Evolutionary conservation across 257 asterid species (phyloP).

Genomic region (Parsonsia alboflavescens): DNA sequence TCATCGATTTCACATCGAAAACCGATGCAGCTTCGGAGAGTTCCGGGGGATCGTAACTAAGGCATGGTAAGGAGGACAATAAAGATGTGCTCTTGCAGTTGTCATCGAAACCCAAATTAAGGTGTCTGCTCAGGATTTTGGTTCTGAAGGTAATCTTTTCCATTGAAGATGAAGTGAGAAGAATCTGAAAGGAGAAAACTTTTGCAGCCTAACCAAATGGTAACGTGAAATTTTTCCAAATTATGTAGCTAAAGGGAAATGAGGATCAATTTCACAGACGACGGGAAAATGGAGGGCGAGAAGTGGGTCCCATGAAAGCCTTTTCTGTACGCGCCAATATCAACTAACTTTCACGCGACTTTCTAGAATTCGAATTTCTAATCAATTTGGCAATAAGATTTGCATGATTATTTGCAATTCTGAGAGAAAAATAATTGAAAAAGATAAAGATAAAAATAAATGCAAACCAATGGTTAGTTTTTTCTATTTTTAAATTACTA

Average conservation of each 20-base stretch:
- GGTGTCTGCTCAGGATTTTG: conserved; percentile 58
- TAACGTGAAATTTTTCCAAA: background rate
- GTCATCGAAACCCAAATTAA: conserved; percentile 26
- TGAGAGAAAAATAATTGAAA: too few species aligned
- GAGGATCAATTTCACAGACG: background rate
- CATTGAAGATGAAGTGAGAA: conserved; percentile 36
- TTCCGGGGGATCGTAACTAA: conserved; percentile 80
- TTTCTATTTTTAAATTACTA: too few species aligned
- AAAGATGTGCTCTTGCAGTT: conserved; percentile 15
- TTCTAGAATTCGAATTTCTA: too few species aligned
- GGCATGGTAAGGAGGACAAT: conserved; percentile 47
- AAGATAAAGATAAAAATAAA: too few species aligned
- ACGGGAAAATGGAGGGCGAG: too few species aligned
- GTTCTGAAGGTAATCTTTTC: conserved; percentile 68
- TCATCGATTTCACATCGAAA: conserved; percentile 61
- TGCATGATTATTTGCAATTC: too few species aligned
- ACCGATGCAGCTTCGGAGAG: conserved; percentile 35
- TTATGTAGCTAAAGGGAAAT: background rate
- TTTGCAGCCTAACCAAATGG: background rate
- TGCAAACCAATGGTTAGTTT: too few species aligned
- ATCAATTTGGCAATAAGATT: too few species aligned
- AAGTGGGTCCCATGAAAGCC: background rate
- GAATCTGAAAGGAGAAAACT: background rate
- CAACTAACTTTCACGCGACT: too few species aligned
- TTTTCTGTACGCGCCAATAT: background rate